Conservation (phyloP, 495 filamentous ascomycete species). For the Annulohypoxylon moriforme region DNA sequence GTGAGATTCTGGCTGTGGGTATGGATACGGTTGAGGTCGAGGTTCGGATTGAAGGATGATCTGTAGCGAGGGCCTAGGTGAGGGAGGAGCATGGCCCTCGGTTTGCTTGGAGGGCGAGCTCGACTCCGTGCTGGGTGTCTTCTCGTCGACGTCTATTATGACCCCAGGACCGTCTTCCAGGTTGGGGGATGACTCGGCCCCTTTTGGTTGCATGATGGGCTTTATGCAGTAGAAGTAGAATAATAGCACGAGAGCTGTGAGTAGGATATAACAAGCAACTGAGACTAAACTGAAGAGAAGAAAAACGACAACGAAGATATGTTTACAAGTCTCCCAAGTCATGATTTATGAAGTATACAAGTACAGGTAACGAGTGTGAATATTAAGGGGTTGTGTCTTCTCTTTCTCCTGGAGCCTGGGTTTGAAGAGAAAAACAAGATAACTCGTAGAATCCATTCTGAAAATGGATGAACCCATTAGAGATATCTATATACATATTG, state of each 20-base stretch:
- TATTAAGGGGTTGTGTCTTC: neutral
- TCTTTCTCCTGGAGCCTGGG: neutral
- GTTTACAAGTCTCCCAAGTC: neutral
- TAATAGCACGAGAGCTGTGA: neutral
- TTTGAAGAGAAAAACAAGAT: neutral
- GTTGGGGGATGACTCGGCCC: neutral
- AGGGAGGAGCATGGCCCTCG: neutral
- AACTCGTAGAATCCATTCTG: neutral
- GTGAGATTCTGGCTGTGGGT: neutral
- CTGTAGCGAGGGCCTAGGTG: neutral
- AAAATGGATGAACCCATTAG: neutral
- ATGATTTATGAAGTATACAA: neutral
- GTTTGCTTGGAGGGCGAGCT: neutral
- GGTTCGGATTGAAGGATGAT: neutral
- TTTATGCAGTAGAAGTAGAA: neutral
- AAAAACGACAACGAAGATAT: neutral
- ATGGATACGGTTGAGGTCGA: neutral
- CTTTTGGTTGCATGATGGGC: neutral
- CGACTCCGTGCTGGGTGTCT: neutral
- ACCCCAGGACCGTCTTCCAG: neutral
- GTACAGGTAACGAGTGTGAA: neutral
- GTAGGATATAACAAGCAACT: neutral
- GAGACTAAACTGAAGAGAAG: neutral
- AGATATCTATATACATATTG: neutral
- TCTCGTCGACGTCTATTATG: neutral